Percentiles rank a stretch among this genome's conserved stretches.
Conservation (phyloP, 2,329 filamentous ascomycete genomes). For the Exophiala phaeomuriformis region DNA sequence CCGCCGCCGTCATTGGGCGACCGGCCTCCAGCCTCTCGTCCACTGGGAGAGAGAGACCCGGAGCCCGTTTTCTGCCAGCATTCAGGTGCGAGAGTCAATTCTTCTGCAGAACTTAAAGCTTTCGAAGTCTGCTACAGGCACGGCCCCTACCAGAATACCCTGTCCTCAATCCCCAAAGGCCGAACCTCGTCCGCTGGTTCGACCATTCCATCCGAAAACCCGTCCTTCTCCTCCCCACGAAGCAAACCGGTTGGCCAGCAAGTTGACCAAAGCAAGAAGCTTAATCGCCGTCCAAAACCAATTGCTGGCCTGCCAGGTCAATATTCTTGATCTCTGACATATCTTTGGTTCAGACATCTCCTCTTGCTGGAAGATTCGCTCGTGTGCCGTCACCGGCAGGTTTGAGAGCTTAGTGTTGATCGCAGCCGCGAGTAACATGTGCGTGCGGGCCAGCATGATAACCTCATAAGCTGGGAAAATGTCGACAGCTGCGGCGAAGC, state of each 20-base stretch:
- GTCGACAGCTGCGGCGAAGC: slow-evolving; percentile 18
- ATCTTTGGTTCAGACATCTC: slow-evolving; percentile 9
- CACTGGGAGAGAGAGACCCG: not conserved
- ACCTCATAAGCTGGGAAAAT: slow-evolving; percentile 15
- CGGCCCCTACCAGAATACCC: too few species aligned
- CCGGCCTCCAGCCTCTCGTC: not conserved
- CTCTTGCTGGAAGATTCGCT: not conserved
- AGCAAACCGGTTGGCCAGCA: not conserved
- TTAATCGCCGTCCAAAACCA: too few species aligned
- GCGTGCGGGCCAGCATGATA: slow-evolving; percentile 16
- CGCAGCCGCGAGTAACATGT: slow-evolving; percentile 7
- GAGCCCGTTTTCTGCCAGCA: not conserved
- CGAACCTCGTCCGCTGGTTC: not conserved
- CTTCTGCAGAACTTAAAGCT: too few species aligned
- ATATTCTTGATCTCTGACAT: slow-evolving; percentile 12
- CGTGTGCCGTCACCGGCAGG: not conserved
- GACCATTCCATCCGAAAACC: not conserved
- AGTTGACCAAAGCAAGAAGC: not conserved
- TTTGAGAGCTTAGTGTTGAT: not conserved
- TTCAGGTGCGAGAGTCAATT: not conserved
- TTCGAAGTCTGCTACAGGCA: too few species aligned
- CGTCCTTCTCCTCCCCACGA: not conserved
- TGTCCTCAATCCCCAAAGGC: too few species aligned
- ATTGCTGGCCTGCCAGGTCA: not conserved
- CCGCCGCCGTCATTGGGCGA: not conserved